Evolutionary conservation across 129 eudicot genomes (phyloP), one percentile per base, ranked within the genome.

Genomic region (Centaurea solstitialis): DNA sequence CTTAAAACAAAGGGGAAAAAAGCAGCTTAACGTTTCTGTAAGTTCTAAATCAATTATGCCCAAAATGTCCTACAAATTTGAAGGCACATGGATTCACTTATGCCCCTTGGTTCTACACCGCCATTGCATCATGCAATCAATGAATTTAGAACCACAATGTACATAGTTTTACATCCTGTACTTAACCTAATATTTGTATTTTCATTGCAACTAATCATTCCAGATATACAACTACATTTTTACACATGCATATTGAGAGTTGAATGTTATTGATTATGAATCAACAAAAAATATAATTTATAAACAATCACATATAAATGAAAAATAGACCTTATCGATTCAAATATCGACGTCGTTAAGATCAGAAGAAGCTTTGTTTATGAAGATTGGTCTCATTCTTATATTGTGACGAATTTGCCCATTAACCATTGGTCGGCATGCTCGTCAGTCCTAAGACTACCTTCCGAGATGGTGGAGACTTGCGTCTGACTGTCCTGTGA

Each of bases 401-500:
- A 53, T 53, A n/a, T 17, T 53, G 21, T 4, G 91, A 80, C 13
- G 91, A 85, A 74, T 76, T 83, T 21, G 79, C 21, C 91, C 90
- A 87, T 2, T 89, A 91, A 10, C 84, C 90, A 74, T 88, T 87
- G 80, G 74, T 71, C 0, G 86, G 81, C 41, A 75, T 62, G 41
- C 83, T 82, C 53, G 75, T 82, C 18, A 41, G 83, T 17, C 37
- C 83, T 28, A 80, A 53, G 73, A 72, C 84, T 82, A 2, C 65
- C 79, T 64, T 21, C 39, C 6, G 88, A 83, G 79, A 65, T 50
- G 5, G 76, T 41, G 1, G 90, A 85, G 22, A 76, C 73, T 0
- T 70, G 74, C 24, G 93, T 39, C 35, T 82, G 84, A 53, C 86
- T 90, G 65, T 90, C 88, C 0, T 75, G 84, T 28, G 88, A 83